A percentile compares a stretch with the other conserved stretches of the same genome.
Conservation (phyloP, 768 basidiomycete genomes). For the Suillus fuscotomentosus region DNA sequence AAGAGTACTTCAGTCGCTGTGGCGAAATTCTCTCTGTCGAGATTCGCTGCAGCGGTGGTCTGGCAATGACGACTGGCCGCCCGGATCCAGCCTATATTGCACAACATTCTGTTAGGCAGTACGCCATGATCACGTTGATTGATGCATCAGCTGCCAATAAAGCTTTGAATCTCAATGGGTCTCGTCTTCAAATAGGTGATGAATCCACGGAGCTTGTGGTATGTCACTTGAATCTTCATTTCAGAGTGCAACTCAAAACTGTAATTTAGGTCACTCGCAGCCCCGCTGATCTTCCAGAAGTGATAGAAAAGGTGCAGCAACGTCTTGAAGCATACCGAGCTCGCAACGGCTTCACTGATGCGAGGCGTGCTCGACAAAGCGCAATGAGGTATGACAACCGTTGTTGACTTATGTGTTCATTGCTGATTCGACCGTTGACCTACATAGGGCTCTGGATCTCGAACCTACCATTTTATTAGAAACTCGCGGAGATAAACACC, state of each 20-base stretch:
- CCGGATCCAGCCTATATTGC: conserved; percentile 26
- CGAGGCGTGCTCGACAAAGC: conserved; percentile 21
- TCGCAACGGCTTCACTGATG: conserved; percentile 16
- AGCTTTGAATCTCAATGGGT: conserved; percentile 43
- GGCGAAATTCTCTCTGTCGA: conserved; percentile 20
- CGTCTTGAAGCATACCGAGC: conserved; percentile 24
- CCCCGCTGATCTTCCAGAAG: conserved; percentile 34
- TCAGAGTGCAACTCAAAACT: background rate
- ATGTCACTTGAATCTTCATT: background rate
- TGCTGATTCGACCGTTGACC: conserved; percentile 6
- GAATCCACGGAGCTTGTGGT: conserved; percentile 38
- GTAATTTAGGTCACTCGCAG: conserved; percentile 23
- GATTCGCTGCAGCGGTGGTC: conserved; percentile 33
- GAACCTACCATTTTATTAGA: conserved; percentile 29
- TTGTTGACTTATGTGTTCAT: background rate
- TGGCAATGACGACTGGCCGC: conserved; percentile 26
- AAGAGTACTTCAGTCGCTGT: conserved; percentile 21
- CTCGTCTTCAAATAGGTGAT: conserved; percentile 33
- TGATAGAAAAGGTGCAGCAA: conserved; percentile 26
- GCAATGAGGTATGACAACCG: conserved; percentile 18
- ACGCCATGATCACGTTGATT: conserved; percentile 50
- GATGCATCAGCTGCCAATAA: conserved; percentile 33
- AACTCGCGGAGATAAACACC: background rate
- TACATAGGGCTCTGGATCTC: conserved; percentile 21
- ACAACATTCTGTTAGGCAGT: conserved; percentile 43